Conservation (phyloP, 2,329 filamentous ascomycete species). For the Didymella sp. region DNA sequence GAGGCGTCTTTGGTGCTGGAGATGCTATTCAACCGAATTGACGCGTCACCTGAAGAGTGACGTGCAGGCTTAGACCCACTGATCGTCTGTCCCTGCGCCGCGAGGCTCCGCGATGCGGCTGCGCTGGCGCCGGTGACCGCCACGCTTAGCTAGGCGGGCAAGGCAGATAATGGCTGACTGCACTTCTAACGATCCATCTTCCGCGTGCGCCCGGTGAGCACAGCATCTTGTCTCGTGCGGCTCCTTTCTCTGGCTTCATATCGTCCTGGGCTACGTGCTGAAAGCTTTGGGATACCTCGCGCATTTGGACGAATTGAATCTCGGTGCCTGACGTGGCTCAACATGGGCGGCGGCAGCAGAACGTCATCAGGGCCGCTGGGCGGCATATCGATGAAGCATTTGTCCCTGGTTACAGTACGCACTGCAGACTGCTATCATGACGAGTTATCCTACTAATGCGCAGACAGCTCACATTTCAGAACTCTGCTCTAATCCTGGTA, state of each 20-base stretch:
- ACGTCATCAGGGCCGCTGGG: slow-evolving; percentile 35
- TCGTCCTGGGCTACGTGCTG: background rate
- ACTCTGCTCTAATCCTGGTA: slow-evolving; percentile 78
- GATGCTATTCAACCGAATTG: background rate
- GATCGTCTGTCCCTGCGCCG: slow-evolving; percentile 17
- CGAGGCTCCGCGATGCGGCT: background rate
- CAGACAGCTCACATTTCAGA: slow-evolving; percentile 76
- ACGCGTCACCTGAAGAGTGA: background rate
- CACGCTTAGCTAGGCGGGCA: slow-evolving; percentile 9
- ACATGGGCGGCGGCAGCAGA: slow-evolving; percentile 16
- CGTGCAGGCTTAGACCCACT: background rate
- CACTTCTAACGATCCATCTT: background rate
- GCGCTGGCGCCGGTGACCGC: slow-evolving; percentile 9
- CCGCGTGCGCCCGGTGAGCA: background rate
- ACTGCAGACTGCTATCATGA: background rate
- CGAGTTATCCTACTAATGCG: slow-evolving; percentile 26
- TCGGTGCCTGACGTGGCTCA: slow-evolving; percentile 3
- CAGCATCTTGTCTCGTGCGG: background rate
- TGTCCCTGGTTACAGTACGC: slow-evolving; percentile 70
- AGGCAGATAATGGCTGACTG: slow-evolving; percentile 9
- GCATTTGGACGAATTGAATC: background rate
- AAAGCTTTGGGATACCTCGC: background rate
- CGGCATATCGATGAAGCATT: slow-evolving; percentile 72
- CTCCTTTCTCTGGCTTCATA: background rate
- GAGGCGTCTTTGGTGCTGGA: background rate